Evolutionary conservation across 306 rosid species (phyloP).

Genomic region (Senna siamea): DNA sequence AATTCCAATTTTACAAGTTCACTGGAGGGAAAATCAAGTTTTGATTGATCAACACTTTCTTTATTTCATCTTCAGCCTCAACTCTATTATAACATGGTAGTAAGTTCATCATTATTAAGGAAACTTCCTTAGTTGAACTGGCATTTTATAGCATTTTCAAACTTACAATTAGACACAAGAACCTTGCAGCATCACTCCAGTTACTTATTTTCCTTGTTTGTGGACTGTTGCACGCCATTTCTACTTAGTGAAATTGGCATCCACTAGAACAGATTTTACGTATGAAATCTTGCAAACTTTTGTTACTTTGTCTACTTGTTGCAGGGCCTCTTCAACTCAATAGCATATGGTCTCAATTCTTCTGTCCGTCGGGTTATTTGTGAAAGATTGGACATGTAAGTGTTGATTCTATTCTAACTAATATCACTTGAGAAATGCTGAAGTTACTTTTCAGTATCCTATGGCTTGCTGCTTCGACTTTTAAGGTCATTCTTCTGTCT

Average conservation of each 20-base stretch:
- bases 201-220: slow-evolving; percentile 28
- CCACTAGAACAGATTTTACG: slow-evolving; percentile 30
- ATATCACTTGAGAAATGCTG: not conserved
- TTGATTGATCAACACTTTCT: not conserved
- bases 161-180: slow-evolving; percentile 1
- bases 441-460: too few species aligned
- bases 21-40: slow-evolving; percentile 17
- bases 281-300: slow-evolving; percentile 28
- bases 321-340: slow-evolving; percentile 94
- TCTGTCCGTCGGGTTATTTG: slow-evolving; percentile 83
- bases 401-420: slow-evolving; percentile 21
- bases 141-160: not conserved
- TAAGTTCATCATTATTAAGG: not conserved
- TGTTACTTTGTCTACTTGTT: slow-evolving; percentile 34
- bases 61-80: slow-evolving; percentile 2
- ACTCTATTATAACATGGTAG: slow-evolving; percentile 15
- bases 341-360: slow-evolving; percentile 93
- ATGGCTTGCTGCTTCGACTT: too few species aligned
- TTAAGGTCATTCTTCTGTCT: too few species aligned
- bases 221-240: slow-evolving; percentile 9
- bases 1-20: not conserved
- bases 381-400: slow-evolving; percentile 89
- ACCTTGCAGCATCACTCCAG: slow-evolving; percentile 6
- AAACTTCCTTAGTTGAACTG: slow-evolving; percentile 8
- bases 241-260: slow-evolving; percentile 28